These are phyloP conservation scores for Mycena galericulata DNA, from an alignment of 768 basidiomycete genomes.

Conservation along the genomic window DNA sequence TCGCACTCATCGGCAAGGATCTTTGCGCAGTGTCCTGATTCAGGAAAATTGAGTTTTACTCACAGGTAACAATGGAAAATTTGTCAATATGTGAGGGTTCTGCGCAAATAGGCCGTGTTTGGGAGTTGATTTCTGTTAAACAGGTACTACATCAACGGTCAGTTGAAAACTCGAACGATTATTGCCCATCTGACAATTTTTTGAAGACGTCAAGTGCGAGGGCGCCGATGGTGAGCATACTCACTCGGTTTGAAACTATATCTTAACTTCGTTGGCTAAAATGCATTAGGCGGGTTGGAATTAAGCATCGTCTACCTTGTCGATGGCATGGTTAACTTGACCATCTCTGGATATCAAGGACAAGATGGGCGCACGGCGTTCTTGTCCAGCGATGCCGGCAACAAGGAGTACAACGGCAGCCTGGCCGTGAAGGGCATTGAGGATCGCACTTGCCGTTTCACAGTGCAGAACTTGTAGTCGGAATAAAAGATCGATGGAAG, in stretches of 20 bases:
- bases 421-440: conserved; percentile 5
- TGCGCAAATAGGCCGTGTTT: background rate
- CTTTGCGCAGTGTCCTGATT: background rate
- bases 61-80: background rate
- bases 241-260: too few species aligned
- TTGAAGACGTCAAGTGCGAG: too few species aligned
- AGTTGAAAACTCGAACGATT: too few species aligned
- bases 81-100: conserved; percentile 13
- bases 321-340: conserved; percentile 1
- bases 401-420: conserved; percentile 2
- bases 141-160: conserved; percentile 16
- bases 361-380: conserved; percentile 20
- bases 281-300: too few species aligned
- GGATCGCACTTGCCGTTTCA: conserved; percentile 12
- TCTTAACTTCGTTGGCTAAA: background rate
- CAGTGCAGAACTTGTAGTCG: conserved; percentile 19
- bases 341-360: conserved; percentile 16
- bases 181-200: too few species aligned
- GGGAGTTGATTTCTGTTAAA: background rate
- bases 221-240: too few species aligned
- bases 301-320: conserved; percentile 5
- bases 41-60: background rate
- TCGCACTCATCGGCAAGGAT: conserved; percentile 11
- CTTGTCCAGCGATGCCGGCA: conserved; percentile 16
- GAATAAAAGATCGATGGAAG: background rate